These are phyloP conservation scores for Ceratocystis papillata DNA, from an alignment of 2,329 filamentous ascomycete species.

Conservation along the genomic window DNA sequence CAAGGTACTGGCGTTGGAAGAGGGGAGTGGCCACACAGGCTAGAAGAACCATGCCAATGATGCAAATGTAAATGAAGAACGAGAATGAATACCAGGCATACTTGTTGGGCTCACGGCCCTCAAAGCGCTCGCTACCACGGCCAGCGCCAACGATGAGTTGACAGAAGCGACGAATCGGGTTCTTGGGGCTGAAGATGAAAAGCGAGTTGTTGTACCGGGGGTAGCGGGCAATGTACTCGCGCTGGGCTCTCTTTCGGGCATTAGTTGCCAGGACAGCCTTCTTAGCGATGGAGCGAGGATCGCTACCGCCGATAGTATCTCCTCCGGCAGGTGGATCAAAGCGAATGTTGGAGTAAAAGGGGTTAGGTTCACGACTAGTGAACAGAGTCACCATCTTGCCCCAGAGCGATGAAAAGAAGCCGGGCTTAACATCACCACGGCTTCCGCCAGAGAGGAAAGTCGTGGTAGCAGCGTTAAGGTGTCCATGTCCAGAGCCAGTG, in stretches of 20 bases:
- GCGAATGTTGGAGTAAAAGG: constrained; percentile 71
- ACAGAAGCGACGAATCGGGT: constrained; percentile 69
- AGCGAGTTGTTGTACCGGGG: constrained; percentile 88
- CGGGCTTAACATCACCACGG: constrained; percentile 42
- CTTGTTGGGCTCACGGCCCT: constrained; percentile 81
- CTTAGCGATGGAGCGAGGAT: constrained; percentile 78
- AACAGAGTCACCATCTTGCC: constrained; percentile 46
- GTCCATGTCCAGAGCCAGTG: constrained; percentile 18
- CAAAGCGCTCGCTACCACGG: constrained; percentile 72
- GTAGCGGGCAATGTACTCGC: constrained; percentile 77
- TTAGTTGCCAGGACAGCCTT: constrained; percentile 79
- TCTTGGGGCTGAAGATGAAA: constrained; percentile 70
- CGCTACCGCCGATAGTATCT: constrained; percentile 36
- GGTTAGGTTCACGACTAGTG: constrained; percentile 69
- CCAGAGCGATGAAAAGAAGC: constrained; percentile 51
- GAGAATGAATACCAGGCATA: constrained; percentile 89
- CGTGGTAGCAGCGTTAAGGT: constrained; percentile 31
- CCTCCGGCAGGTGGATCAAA: constrained; percentile 66
- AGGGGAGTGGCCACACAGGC: constrained; percentile 90
- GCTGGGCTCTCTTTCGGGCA: constrained; percentile 73
- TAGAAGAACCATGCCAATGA: constrained; percentile 94
- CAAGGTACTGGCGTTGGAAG: constrained; percentile 81
- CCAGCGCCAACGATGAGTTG: constrained; percentile 87
- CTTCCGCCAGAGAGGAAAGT: constrained; percentile 19
- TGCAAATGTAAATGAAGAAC: constrained; percentile 82